These are phyloP conservation scores for Lobosporangium transversale DNA, from an alignment of 192 early-diverging fungal genomes.

Conservation along the genomic window DNA sequence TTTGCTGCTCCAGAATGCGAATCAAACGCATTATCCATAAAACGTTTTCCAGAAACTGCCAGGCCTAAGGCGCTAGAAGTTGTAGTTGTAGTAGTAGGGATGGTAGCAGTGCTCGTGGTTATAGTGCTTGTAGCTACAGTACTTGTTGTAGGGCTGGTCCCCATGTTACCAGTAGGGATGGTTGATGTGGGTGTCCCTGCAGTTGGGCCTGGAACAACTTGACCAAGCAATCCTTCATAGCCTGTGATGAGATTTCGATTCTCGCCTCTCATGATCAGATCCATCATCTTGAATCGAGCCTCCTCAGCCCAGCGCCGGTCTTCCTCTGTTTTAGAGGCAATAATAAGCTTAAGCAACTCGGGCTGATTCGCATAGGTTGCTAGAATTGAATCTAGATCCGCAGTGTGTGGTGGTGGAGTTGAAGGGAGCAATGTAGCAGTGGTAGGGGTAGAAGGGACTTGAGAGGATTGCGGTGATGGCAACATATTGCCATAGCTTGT, in stretches of 20 bases:
- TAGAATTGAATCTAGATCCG: constrained; percentile 62
- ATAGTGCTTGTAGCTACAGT: constrained; percentile 16
- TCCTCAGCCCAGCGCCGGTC: constrained; percentile 67
- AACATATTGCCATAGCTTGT: constrained; percentile 21
- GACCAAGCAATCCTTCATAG: constrained; percentile 22
- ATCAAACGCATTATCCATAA: constrained; percentile 33
- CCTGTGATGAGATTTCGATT: constrained; percentile 31
- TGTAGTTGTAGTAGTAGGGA: neutral
- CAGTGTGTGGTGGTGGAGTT: constrained; percentile 36
- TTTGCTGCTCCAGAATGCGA: constrained; percentile 11
- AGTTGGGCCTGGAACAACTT: neutral
- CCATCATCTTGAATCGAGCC: constrained; percentile 61
- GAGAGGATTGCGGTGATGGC: constrained; percentile 28
- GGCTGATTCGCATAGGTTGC: constrained; percentile 58
- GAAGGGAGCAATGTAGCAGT: neutral
- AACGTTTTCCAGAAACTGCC: constrained; percentile 17
- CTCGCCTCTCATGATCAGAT: constrained; percentile 56
- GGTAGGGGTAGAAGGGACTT: constrained; percentile 15
- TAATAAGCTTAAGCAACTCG: constrained; percentile 63
- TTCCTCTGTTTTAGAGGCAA: constrained; percentile 65
- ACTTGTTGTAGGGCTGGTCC: constrained; percentile 5
- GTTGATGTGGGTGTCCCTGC: constrained; percentile 22
- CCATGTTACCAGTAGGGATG: constrained; percentile 16
- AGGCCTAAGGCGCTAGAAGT: constrained; percentile 1
- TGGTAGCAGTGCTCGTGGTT: neutral